Evolutionary conservation across 148 eudicot genomes (phyloP).

Genomic region (Polygonum aviculare): DNA sequence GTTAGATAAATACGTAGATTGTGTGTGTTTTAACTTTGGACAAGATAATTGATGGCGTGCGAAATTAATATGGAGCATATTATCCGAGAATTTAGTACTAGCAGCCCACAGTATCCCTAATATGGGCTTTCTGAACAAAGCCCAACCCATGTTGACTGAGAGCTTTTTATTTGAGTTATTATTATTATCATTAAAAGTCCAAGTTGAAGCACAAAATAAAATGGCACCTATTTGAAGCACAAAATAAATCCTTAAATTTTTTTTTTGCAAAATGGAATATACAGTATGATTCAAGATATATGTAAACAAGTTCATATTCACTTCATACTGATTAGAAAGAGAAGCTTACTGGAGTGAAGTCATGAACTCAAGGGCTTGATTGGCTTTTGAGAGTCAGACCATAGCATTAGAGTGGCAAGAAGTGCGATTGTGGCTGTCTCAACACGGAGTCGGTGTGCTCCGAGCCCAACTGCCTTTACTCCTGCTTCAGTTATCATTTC

Average conservation of each 20-base stretch:
- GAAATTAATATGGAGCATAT: too few species aligned
- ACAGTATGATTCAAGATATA: background rate
- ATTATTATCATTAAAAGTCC: background rate
- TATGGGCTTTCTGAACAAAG: background rate
- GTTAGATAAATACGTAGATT: too few species aligned
- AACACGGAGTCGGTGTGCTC: constrained; percentile 80
- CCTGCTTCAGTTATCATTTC: constrained; percentile 56
- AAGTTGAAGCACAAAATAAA: background rate
- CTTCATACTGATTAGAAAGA: background rate
- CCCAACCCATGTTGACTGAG: background rate
- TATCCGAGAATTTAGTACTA: too few species aligned
- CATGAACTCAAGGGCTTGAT: background rate
- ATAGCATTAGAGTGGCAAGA: constrained; percentile 65
- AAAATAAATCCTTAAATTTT: background rate
- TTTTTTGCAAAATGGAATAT: background rate
- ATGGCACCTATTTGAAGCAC: background rate
- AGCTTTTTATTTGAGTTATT: background rate
- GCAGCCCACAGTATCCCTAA: too few species aligned
- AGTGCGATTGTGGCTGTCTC: constrained; percentile 95
- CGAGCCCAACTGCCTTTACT: constrained; percentile 74
- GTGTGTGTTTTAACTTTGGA: too few species aligned
- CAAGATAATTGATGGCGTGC: too few species aligned
- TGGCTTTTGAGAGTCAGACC: constrained; percentile 63
- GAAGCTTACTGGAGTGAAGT: background rate
- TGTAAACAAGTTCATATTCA: background rate